These are phyloP conservation scores for Postia placenta DNA, from an alignment of 768 basidiomycete species.

Conservation along the genomic window DNA sequence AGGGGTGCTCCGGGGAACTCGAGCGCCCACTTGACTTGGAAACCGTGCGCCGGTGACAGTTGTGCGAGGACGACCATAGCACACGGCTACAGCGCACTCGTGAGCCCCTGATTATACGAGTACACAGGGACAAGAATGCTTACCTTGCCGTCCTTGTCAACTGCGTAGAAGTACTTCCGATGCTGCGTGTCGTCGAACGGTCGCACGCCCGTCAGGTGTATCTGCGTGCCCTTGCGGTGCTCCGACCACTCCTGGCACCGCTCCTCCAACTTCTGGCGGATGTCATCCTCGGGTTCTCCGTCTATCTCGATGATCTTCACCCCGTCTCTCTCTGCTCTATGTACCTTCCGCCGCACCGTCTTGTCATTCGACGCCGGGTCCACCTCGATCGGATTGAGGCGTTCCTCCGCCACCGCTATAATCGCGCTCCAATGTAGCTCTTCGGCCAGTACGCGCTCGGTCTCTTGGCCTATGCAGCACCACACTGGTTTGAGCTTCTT, in stretches of 20 bases:
- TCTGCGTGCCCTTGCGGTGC: slow-evolving; percentile 48
- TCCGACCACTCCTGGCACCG: slow-evolving; percentile 54
- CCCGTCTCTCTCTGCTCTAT: slow-evolving; percentile 48
- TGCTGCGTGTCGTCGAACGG: slow-evolving; percentile 35
- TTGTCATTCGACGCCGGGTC: slow-evolving; percentile 46
- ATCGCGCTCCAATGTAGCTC: slow-evolving; percentile 54
- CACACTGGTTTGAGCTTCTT: slow-evolving; percentile 50
- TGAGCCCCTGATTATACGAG: too few relatives aligned
- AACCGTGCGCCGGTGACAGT: slow-evolving; percentile 32
- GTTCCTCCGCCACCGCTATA: slow-evolving; percentile 58
- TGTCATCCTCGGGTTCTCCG: slow-evolving; percentile 36
- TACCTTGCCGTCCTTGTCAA: slow-evolving; percentile 31
- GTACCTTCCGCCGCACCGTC: slow-evolving; percentile 56
- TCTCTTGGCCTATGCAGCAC: slow-evolving; percentile 48
- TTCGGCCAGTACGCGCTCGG: slow-evolving; percentile 44
- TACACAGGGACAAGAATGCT: background rate
- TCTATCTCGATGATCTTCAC: slow-evolving; percentile 43
- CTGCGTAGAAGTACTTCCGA: slow-evolving; percentile 35
- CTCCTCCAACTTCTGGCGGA: slow-evolving; percentile 41
- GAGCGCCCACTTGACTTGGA: slow-evolving; percentile 41
- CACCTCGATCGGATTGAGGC: slow-evolving; percentile 38
- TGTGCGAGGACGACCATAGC: slow-evolving; percentile 36
- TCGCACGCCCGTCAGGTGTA: slow-evolving; percentile 37
- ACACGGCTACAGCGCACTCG: too few relatives aligned
- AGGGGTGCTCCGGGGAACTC: slow-evolving; percentile 37